Conservation (phyloP, 495 filamentous ascomycete species). For the Penicillium desertorum region DNA sequence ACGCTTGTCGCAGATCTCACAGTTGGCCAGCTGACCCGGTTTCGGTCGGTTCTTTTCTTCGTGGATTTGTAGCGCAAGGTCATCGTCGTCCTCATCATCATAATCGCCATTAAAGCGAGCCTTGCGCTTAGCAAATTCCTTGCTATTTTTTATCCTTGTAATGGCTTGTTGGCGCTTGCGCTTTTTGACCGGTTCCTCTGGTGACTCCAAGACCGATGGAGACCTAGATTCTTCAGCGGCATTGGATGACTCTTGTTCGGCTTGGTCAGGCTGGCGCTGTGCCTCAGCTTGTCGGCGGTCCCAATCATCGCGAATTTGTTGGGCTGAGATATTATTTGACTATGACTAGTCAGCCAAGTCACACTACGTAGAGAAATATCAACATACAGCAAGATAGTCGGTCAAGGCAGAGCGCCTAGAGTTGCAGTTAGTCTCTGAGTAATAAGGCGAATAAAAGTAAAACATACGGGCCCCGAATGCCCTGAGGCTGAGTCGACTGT, state of each 20-base stretch:
- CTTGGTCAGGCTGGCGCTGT: background rate
- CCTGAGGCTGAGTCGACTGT: slow-evolving; percentile 40
- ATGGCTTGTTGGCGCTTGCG: slow-evolving; percentile 63
- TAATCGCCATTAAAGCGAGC: slow-evolving; percentile 49
- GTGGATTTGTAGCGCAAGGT: slow-evolving; percentile 54
- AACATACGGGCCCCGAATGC: slow-evolving; percentile 64
- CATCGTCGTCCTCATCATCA: slow-evolving; percentile 52
- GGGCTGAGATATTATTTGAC: slow-evolving; percentile 88
- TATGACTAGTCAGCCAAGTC: slow-evolving; percentile 30
- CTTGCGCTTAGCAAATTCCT: slow-evolving; percentile 63
- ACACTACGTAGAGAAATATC: background rate
- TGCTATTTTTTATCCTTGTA: slow-evolving; percentile 74
- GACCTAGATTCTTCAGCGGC: slow-evolving; percentile 15
- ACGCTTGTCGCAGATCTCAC: slow-evolving; percentile 78
- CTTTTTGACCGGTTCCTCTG: slow-evolving; percentile 57
- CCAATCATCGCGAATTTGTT: slow-evolving; percentile 69
- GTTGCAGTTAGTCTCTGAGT: background rate
- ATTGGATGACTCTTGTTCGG: slow-evolving; percentile 15
- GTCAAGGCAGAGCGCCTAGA: slow-evolving; percentile 71
- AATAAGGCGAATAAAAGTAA: background rate
- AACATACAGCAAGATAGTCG: slow-evolving; percentile 71
- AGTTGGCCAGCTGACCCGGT: slow-evolving; percentile 87
- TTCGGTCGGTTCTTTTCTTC: slow-evolving; percentile 62
- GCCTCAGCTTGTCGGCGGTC: slow-evolving; percentile 48
- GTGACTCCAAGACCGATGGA: slow-evolving; percentile 38